Percentiles rank a stretch among this genome's conserved stretches.
phyloP scores from a whole-genome alignment of 1,284 basidiomycete genomes.

The Puccinia novopanici region DNA sequence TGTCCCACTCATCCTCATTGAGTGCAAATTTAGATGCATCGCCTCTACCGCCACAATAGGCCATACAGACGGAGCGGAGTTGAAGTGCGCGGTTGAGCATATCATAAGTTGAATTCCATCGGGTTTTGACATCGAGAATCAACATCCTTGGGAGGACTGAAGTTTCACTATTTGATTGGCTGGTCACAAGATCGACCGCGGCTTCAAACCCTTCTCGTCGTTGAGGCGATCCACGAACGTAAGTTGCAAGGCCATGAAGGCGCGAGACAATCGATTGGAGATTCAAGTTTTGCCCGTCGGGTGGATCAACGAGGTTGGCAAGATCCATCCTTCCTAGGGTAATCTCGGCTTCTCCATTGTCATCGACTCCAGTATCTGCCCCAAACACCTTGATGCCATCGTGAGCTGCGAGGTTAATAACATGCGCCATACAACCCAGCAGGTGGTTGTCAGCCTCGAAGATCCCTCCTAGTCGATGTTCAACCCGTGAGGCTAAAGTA shows the following conservation, averaged over 20 bases:
- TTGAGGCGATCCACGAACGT: slow-evolving; percentile 1
- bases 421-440: slow-evolving; percentile 7
- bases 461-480: too few relatives aligned
- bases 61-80: neutral
- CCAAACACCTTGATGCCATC: neutral
- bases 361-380: too few relatives aligned
- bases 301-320: neutral
- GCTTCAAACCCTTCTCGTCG: neutral
- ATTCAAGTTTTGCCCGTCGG: neutral
- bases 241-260: too few relatives aligned
- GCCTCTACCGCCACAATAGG: neutral
- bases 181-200: neutral
- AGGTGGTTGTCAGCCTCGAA: neutral
- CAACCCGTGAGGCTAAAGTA: neutral
- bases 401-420: neutral
- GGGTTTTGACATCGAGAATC: too few relatives aligned
- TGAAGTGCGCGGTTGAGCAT: too few relatives aligned
- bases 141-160: too few relatives aligned
- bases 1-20: neutral
- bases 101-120: too few relatives aligned
- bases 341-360: too few relatives aligned
- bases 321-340: neutral
- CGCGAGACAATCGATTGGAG: neutral
- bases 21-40: neutral
- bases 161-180: too few relatives aligned